A percentile compares a stretch with the other conserved stretches of the same genome.
These are phyloP conservation scores for Serpula lacrymans DNA, from an alignment of 768 basidiomycete species.

Conservation along the genomic window DNA sequence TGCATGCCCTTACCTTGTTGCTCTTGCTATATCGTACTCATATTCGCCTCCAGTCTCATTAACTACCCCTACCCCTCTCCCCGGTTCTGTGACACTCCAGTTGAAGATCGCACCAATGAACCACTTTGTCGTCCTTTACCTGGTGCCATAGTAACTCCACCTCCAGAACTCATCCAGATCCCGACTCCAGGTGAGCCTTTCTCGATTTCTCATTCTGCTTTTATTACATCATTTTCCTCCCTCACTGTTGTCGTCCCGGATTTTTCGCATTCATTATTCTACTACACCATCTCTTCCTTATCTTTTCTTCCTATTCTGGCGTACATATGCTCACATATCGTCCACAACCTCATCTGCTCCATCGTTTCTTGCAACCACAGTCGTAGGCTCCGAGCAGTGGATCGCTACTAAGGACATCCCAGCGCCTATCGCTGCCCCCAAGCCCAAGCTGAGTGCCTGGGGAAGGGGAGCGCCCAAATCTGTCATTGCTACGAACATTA, in stretches of 20 bases:
- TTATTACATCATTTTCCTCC: not conserved
- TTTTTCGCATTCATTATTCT: slow-evolving; percentile 3
- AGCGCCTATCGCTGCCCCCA: slow-evolving; percentile 1
- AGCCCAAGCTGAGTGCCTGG: slow-evolving; percentile 13
- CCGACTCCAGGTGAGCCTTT: slow-evolving; percentile 29
- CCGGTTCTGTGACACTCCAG: slow-evolving; percentile 35
- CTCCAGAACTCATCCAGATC: slow-evolving; percentile 18
- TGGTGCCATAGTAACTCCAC: slow-evolving; percentile 20
- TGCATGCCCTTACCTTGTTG: slow-evolving; percentile 4
- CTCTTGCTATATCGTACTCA: not conserved
- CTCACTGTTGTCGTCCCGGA: slow-evolving; percentile 11
- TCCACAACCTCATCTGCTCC: not conserved
- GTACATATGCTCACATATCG: not conserved
- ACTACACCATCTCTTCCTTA: not conserved
- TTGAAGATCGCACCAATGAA: slow-evolving; percentile 34
- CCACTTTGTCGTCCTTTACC: slow-evolving; percentile 45
- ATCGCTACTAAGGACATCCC: slow-evolving; percentile 12
- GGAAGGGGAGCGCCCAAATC: slow-evolving; percentile 15
- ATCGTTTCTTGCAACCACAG: slow-evolving; percentile 11
- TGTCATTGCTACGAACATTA: slow-evolving; percentile 17
- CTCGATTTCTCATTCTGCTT: not conserved
- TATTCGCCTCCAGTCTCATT: slow-evolving; percentile 25
- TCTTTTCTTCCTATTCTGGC: not conserved
- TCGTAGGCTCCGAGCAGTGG: slow-evolving; percentile 28
- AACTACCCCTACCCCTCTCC: slow-evolving; percentile 39